Percentiles rank a stretch among this genome's conserved stretches.
Conservation (phyloP, 1,284 basidiomycete species). For the Trametes hirsuta region DNA sequence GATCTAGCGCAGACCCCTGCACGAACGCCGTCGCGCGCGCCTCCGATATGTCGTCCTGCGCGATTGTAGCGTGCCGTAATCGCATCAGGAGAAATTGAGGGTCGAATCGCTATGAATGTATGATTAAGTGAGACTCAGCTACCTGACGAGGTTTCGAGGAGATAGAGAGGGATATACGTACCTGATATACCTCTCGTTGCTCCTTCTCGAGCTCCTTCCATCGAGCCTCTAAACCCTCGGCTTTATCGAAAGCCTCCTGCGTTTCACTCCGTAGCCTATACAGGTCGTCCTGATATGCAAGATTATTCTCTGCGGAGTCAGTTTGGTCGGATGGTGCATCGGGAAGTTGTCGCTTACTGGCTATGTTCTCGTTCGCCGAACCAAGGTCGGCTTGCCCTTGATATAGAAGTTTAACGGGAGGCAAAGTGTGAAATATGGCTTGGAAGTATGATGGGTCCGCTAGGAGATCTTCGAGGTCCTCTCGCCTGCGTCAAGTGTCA, state of each 20-base stretch:
- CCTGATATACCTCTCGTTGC: conserved; percentile 87
- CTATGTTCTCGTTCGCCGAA: conserved; percentile 81
- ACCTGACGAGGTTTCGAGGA: background rate
- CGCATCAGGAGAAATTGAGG: conserved; percentile 87
- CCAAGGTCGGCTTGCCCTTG: conserved; percentile 78
- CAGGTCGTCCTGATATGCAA: conserved; percentile 73
- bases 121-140: conserved; percentile 1
- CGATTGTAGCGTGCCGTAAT: conserved; percentile 81
- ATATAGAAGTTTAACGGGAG: conserved; percentile 74
- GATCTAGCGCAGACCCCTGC: conserved; percentile 49
- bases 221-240: conserved; percentile 74
- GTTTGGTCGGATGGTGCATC: background rate
- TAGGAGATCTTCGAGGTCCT: conserved; percentile 88
- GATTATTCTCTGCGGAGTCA: conserved; percentile 62
- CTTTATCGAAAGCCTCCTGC: conserved; percentile 83
- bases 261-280: conserved; percentile 79
- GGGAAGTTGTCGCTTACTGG: conserved; percentile 56
- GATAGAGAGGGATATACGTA: conserved; percentile 36
- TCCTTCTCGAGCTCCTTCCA: conserved; percentile 88
- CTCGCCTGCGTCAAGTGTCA: conserved; percentile 52
- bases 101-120: conserved; percentile 67
- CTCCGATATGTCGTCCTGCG: conserved; percentile 89
- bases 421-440: conserved; percentile 80
- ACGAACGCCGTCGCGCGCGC: conserved; percentile 80
- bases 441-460: conserved; percentile 84